A percentile compares a stretch with the other conserved stretches of the same genome.
These are phyloP conservation scores for Dipteronia sinensis DNA, from an alignment of 345 rosid species.

Conservation along the genomic window DNA sequence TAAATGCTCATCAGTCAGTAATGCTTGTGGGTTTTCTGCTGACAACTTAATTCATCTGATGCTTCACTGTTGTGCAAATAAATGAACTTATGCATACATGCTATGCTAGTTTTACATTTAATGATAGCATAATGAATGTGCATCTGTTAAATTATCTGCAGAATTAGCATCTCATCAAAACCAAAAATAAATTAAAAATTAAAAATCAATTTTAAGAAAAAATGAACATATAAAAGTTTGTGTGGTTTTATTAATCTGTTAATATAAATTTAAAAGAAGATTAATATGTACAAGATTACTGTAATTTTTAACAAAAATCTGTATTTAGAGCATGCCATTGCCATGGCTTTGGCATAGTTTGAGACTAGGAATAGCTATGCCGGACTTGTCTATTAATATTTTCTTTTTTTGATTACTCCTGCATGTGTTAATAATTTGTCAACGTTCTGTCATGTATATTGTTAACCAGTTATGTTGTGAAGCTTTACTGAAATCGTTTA, in stretches of 20 bases:
- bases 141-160: too few species aligned
- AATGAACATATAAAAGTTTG: not conserved
- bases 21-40: too few species aligned
- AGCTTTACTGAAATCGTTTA: not conserved
- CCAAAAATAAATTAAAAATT: not conserved
- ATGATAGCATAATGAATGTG: too few species aligned
- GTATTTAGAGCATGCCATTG: not conserved
- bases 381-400: not conserved
- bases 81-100: too few species aligned
- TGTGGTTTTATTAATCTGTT: not conserved
- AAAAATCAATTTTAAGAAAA: not conserved
- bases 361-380: not conserved
- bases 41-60: too few species aligned
- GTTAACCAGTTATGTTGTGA: not conserved
- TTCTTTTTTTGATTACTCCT: not conserved
- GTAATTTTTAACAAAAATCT: not conserved
- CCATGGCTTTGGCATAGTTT: not conserved
- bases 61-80: too few species aligned
- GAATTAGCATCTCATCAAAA: not conserved
- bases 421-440: not conserved
- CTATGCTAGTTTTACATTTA: too few species aligned
- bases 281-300: not conserved
- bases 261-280: too few species aligned
- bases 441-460: not conserved
- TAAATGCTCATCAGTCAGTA: too few species aligned